Base-by-base conservation (phyloP, 2,329 filamentous ascomycete genomes). In the Cladosporium sphaerospermum region DNA sequence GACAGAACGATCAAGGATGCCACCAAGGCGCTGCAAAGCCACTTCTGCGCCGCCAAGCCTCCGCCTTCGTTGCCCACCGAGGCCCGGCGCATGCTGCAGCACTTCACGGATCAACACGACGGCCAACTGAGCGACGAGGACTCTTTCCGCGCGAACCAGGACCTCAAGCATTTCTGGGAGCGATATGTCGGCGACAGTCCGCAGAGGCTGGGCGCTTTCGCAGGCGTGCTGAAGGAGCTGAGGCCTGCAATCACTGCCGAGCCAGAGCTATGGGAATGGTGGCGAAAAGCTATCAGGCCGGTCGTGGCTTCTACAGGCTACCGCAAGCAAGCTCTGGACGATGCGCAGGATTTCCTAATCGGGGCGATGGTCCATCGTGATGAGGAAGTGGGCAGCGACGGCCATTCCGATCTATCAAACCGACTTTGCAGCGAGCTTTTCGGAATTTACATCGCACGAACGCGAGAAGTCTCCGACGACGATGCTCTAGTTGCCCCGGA, bases 201-300 rank as follows among this genome's bases (percentile, higher is more conserved):
- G 2, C 67, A 77, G 47, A 80, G 81, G 59, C 79, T 81, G 64
- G 81, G 80, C 8, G 72, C 82, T n/a, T 93, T 91, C 69, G 75
- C 91, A 14, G 78, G 79, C 46, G 77, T 88, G 43, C 71, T 92
- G 52, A 78, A 81, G 44, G 78, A 77, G 39, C 73, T 92, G 34
- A 77, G 83, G 19, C 81, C 85, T 2, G 78, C 78, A 9, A 76
- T 93, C 51, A 78, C 77, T 53, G 81, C 81, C 9, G 78, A 84
- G 2, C 75, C 79, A 33, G 79, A 84, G 52, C 69, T 88, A 52
- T 70, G 84, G 52, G 78, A 83, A 55, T 93, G 88, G 88, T 89
- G 87, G 78, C 80, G 86, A 43, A 71, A 79, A 57, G 73, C 85
- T 11, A 69, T 83, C 16, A 74, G 75, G 43, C 80, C 83, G 0